phyloP scores from a whole-genome alignment of 2,329 filamentous ascomycete species.

The Penicillium sp. region DNA sequence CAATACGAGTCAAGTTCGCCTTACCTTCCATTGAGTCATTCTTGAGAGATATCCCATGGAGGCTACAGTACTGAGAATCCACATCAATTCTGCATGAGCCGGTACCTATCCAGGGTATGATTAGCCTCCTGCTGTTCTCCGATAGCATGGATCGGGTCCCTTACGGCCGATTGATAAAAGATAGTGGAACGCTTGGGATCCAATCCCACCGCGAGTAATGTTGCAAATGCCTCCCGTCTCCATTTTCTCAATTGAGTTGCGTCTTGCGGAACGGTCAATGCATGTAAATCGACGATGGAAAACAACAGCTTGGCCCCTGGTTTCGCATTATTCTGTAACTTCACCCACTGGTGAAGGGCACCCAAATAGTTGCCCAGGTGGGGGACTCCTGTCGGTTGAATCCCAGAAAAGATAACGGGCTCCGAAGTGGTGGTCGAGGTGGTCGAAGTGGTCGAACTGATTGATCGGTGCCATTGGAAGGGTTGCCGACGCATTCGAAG shows the following conservation, averaged over 20 bases:
- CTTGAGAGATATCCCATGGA: conserved; percentile 90
- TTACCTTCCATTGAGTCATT: conserved; percentile 99
- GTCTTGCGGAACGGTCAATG: conserved; percentile 77
- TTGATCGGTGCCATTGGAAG: conserved; percentile 13
- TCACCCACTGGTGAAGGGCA: conserved; percentile 82
- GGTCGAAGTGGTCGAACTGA: conserved; percentile 8
- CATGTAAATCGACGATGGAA: conserved; percentile 91
- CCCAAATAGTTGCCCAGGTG: conserved; percentile 96
- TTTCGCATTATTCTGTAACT: conserved; percentile 66
- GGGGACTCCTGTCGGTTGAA: conserved; percentile 91
- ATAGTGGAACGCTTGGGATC: conserved; percentile 73
- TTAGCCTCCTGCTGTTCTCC: neutral
- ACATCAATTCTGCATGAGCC: conserved; percentile 89
- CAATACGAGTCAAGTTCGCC: conserved; percentile 4
- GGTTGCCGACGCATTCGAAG: neutral
- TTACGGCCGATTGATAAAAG: conserved; percentile 78
- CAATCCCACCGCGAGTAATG: conserved; percentile 79
- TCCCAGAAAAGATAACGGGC: conserved; percentile 82
- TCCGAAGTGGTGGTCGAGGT: conserved; percentile 9
- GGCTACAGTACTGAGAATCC: conserved; percentile 89
- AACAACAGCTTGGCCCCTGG: conserved; percentile 68
- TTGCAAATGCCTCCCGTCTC: conserved; percentile 74
- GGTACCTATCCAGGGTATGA: conserved; percentile 55
- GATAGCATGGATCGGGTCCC: conserved; percentile 23
- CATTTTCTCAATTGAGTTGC: conserved; percentile 60